phyloP scores from a whole-genome alignment of 495 filamentous ascomycete species.

The Penicillium chermesinum region DNA sequence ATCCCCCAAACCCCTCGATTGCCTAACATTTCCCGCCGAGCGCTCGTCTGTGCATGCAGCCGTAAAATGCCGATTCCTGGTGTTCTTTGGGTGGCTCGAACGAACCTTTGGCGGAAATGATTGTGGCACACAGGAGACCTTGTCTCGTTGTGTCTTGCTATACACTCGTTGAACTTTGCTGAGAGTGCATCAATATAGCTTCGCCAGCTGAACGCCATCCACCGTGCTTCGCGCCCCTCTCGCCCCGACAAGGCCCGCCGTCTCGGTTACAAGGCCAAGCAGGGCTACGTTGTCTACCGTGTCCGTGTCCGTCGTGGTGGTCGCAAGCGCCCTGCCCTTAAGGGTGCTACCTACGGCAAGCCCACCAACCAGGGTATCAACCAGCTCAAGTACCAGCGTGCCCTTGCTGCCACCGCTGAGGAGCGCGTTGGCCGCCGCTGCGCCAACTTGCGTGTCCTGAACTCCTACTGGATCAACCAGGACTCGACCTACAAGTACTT shows the following conservation, averaged over 20 bases:
- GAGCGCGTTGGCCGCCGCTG: constrained; percentile 99
- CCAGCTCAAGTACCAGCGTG: constrained; percentile 99
- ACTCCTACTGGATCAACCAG: constrained; percentile 99
- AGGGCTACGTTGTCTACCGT: constrained; percentile 99
- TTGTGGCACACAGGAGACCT: constrained; percentile 41
- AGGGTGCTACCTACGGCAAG: constrained; percentile 99
- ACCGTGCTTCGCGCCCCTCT: constrained; percentile 95
- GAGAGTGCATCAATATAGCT: constrained; percentile 99
- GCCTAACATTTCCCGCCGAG: constrained; percentile 46
- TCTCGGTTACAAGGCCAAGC: constrained; percentile 99
- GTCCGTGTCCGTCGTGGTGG: constrained; percentile 95
- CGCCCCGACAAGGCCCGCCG: constrained; percentile 99
- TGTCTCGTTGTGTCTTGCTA: constrained; percentile 63
- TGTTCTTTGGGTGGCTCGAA: constrained; percentile 35
- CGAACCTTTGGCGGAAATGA: constrained; percentile 39
- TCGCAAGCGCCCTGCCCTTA: constrained; percentile 89
- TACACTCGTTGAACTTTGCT: constrained; percentile 99
- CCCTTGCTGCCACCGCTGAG: constrained; percentile 92
- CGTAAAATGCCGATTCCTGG: constrained; percentile 33
- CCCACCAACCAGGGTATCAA: constrained; percentile 99
- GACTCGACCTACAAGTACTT: constrained; percentile 99
- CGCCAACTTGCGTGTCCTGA: constrained; percentile 97
- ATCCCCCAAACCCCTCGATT: constrained; percentile 42
- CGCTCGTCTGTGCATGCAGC: constrained; percentile 37
- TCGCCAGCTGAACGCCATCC: constrained; percentile 97